Base-by-base conservation (phyloP, 169 alveolate genomes). In the Eimeria falciformis region DNA sequence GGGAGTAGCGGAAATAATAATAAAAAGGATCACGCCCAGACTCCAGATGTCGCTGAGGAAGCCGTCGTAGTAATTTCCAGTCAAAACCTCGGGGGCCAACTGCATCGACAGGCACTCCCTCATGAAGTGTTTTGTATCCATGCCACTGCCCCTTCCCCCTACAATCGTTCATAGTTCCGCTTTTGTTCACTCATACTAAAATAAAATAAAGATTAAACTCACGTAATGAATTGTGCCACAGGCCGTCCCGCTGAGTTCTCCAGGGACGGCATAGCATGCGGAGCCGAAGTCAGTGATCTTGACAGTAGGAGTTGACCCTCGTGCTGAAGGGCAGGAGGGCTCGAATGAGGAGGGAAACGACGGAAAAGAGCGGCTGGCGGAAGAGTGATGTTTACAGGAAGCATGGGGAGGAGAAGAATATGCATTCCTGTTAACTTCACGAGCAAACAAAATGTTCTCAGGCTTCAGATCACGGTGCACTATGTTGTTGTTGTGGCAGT, bases 401-500 rank as follows among this genome's bases (percentile, higher is more conserved):
- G 75, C 75, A n/a, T 2, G 43, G 43, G 75, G 37, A 23, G 18
- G 62, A 27, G 86, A 5, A n/a, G 66, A 40, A 43, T 25, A n/a
- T 62, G 71, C 71, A n/a, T 23, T 33, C 27, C 47, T 45, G 17
- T 23, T 53, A 12, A 18, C 33, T 5, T 77, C 86, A 3, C 68
- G 92, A 27, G 87, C 75, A 73, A 87, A 91, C 47, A 91, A 82
- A 5, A 91, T 55, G 55, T 91, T 91, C 33, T 91, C 94, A 21
- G 94, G 94, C 78, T 91, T 91, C 45, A 91, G 37, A 23, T 91
- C 94, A 12, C 94, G 81, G 62, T 91, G 94, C n/a, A 91, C 91
- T 58, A 91, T 66, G 75, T 82, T 65, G 89, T 85, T 79, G 43
- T 46, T 14, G 85, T 91, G 94, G 68, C 94, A 91, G 62, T 91